Evolutionary conservation across 2,329 filamentous ascomycete species (phyloP).

Genomic region (Eutypa lata): DNA sequence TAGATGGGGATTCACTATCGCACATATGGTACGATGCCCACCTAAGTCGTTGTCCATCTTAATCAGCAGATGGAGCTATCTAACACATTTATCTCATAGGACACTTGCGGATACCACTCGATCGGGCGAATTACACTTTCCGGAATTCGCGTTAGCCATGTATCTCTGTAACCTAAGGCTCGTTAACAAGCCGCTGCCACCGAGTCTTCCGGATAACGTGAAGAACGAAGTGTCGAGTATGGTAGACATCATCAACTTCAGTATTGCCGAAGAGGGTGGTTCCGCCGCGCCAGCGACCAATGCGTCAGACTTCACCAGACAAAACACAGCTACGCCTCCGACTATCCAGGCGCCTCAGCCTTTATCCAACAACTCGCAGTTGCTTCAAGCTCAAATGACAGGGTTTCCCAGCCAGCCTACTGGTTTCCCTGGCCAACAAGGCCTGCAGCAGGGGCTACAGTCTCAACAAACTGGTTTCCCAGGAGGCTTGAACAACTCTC

Average conservation of each 20-base stretch:
- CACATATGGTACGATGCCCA: conserved; percentile 73
- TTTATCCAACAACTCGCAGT: conserved; percentile 67
- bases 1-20: conserved; percentile 82
- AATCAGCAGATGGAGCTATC: conserved; percentile 11
- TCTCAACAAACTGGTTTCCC: conserved; percentile 69
- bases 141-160: conserved; percentile 96
- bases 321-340: conserved; percentile 47
- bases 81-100: conserved; percentile 45
- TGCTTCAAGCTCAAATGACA: conserved; percentile 66
- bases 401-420: conserved; percentile 56
- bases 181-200: conserved; percentile 78
- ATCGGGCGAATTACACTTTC: conserved; percentile 92
- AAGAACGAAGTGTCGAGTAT: conserved; percentile 98
- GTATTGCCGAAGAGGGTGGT: conserved; percentile 70
- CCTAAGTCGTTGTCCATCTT: neutral
- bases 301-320: conserved; percentile 66
- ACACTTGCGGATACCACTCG: conserved; percentile 93
- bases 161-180: conserved; percentile 95
- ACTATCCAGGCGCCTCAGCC: conserved; percentile 68
- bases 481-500: conserved; percentile 59
- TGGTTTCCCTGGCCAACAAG: conserved; percentile 54
- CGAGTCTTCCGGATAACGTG: conserved; percentile 74
- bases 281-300: conserved; percentile 58
- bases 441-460: conserved; percentile 59
- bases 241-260: conserved; percentile 99